These are phyloP conservation scores for Malus asiatica DNA, from an alignment of 306 rosid genomes.

Conservation along the genomic window DNA sequence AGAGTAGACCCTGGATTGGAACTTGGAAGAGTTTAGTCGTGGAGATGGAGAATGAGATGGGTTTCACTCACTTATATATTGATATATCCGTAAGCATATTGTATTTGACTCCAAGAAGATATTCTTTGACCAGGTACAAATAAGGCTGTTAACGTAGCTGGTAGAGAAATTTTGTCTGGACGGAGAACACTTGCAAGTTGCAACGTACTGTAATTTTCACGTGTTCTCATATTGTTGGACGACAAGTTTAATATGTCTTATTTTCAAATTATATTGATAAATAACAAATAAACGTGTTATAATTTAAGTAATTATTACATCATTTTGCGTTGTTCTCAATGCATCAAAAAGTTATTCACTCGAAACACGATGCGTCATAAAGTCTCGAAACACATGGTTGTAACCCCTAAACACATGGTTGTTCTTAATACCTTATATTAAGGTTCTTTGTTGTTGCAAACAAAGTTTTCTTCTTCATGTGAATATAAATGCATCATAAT, in stretches of 20 bases:
- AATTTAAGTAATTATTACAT: background rate
- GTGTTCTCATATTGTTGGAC: too few species aligned
- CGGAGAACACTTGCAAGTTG: too few species aligned
- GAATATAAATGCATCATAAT: background rate
- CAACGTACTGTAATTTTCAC: too few species aligned
- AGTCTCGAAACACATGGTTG: background rate
- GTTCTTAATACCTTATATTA: background rate
- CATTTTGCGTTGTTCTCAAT: too few species aligned
- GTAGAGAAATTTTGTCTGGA: background rate
- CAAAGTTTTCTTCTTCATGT: background rate
- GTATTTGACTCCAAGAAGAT: background rate
- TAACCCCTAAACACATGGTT: background rate
- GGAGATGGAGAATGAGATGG: background rate
- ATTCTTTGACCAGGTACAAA: background rate
- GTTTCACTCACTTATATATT: background rate
- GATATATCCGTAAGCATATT: background rate
- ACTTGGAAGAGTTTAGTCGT: background rate
- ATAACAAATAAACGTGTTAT: too few species aligned
- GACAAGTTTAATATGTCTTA: too few species aligned
- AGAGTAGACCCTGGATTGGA: background rate
- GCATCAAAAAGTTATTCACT: background rate
- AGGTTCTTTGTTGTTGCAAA: background rate
- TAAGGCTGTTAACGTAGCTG: background rate
- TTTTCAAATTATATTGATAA: too few species aligned
- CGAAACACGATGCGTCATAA: background rate